A percentile compares a stretch with the other conserved stretches of the same genome.
Evolutionary conservation across 257 asterid species (phyloP).

Genomic region (Lycium ferocissimum): DNA sequence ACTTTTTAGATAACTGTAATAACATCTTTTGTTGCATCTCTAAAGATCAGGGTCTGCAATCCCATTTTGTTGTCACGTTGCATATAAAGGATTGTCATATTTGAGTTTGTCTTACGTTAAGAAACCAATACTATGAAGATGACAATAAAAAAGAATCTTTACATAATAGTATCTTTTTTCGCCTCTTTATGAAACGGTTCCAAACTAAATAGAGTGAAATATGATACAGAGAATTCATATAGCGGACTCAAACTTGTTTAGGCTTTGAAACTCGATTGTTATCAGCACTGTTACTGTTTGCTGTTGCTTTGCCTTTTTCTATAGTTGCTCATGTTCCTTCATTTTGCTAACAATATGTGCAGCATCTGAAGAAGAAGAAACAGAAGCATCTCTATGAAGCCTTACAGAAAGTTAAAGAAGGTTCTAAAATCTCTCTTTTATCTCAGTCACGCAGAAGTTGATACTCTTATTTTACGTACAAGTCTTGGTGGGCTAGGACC

Average conservation of each 20-base stretch:
- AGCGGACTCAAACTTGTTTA: not conserved
- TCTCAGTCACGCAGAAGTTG: too few relatives aligned
- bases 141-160: not conserved
- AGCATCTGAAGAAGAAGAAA: slow-evolving; percentile 53
- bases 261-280: slow-evolving; percentile 4
- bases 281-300: not conserved
- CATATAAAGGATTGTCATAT: not conserved
- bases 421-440: slow-evolving; percentile 16
- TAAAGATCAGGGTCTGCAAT: too few relatives aligned
- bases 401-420: slow-evolving; percentile 57
- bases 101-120: not conserved
- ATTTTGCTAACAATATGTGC: slow-evolving; percentile 31
- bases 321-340: not conserved
- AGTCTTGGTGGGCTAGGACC: too few relatives aligned
- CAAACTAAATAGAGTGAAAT: not conserved
- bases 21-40: too few relatives aligned
- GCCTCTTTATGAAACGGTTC: not conserved
- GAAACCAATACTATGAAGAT: not conserved
- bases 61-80: not conserved
- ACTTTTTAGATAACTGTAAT: too few relatives aligned
- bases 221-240: not conserved
- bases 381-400: slow-evolving; percentile 56
- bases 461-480: too few relatives aligned
- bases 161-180: not conserved
- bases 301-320: not conserved